Base-by-base conservation (phyloP, 1,284 basidiomycete genomes). In the Moesziomyces globuligerus region DNA sequence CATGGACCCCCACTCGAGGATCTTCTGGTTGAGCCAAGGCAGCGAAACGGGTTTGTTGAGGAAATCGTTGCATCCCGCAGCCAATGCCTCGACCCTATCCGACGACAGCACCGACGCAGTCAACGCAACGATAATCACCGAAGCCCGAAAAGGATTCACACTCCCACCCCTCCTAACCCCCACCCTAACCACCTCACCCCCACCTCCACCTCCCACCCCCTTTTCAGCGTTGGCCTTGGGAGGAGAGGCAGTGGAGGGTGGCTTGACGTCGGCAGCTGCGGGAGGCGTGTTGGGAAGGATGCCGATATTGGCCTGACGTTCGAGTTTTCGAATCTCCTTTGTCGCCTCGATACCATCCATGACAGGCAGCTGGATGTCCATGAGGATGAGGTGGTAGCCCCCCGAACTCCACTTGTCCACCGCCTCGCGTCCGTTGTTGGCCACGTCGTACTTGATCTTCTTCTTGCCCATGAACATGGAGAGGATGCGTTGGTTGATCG, bases 361-460 rank as follows among this genome's bases (percentile, higher is more conserved):
- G 72, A 98, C 90, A 7, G 96, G 96, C 87, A 99, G 92, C 85
- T 98, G 95, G 64, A 99, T 98, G 84, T 99, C 96, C 96, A 99
- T 99, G 83, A 99, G 84, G 62, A 99, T 98, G 50, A 98, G 86
- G 85, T 99, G 95, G 83, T 97, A 99, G 40, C 88, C 89, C 10
- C 96, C 96, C 9, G 88, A 91, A 67, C 88, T 88, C 94, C 96
- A 99, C 83, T 97, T 97, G 72, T 93, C 88, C 9, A 99, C 92
- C 0, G 96, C 96, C 84, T 98, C 94, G 65, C 90, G 88, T 34
- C 96, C 96, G 82, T 98, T 93, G 81, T 91, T 93, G 13, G 96
- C 96, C 45, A 95, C 88, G 71, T 94, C 92, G 84, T 90, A 96
- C 83, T 92, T 93, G 83, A 98, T 96, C 84, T 91, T 92, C 85